Evolutionary conservation across 2,329 filamentous ascomycete genomes (phyloP), one percentile per base, ranked within the genome.

Genomic region (Ophiostoma quercus): DNA sequence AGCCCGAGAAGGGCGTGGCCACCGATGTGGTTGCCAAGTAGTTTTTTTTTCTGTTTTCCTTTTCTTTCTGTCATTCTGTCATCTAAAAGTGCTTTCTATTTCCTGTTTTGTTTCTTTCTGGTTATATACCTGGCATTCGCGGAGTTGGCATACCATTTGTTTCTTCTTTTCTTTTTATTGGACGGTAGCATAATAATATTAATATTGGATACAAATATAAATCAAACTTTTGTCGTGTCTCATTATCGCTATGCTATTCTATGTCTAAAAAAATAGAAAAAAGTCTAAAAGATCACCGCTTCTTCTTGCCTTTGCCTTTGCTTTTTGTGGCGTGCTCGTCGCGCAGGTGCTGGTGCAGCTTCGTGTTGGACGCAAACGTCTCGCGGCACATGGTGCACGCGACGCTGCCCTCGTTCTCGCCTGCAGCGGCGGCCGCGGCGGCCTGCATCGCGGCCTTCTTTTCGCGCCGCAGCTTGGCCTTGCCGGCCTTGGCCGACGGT

Each of bases 401-500:
- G 3, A 66, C 39, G 12, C 14, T 19, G 39, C 65, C 68, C 65
- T 22, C 67, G 37, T 63, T 71, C 68, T 14, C 66, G 41, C 19
- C 43, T 51, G n/a, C 65, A 1, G 65, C 65, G 3, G 39, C 37
- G 0, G 65, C 65, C 0, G 65, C 65, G 3, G 71, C 73, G 0
- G 72, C 72, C 39, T 71, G 68, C 0, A 67, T 69, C 1, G 72
- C 72, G 1, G 73, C 73, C 67, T 70, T 72, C 65, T 74, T 74
- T 32, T 73, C 69, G 29, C 72, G 69, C 68, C 74, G 73, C 12
- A 70, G 71, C 68, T 74, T 75, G 60, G 74, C 74, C 71, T 73
- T 75, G 66, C 74, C 74, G 7, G 72, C 37, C 66, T 75, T 75
- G 19, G 71, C 69, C 2, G 19, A 37, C 5, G 60, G 60, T 14